Percentiles rank a stretch among this genome's conserved stretches.
Conservation (phyloP, 1,284 basidiomycete species). For the Ganoderma resinaceum region DNA sequence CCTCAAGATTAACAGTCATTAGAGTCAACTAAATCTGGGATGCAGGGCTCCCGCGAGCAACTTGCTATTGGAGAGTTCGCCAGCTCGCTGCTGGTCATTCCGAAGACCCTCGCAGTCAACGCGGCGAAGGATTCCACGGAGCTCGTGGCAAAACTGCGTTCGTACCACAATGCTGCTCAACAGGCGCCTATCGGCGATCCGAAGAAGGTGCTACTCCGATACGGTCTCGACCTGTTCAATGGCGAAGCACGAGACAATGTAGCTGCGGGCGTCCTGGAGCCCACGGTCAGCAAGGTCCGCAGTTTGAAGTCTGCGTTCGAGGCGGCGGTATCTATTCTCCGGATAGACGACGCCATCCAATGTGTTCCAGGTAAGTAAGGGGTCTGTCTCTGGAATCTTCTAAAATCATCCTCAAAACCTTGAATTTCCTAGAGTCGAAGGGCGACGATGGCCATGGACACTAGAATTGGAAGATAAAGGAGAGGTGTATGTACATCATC, state of each 20-base stretch:
- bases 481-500: conserved; percentile 28
- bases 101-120: conserved; percentile 97
- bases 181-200: conserved; percentile 90
- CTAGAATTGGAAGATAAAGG: conserved; percentile 26
- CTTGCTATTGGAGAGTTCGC: conserved; percentile 99
- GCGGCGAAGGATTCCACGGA: conserved; percentile 99
- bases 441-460: conserved; percentile 54
- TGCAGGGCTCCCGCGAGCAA: conserved; percentile 95
- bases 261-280: conserved; percentile 93
- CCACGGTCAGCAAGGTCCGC: conserved; percentile 96
- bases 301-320: conserved; percentile 97
- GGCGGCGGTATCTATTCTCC: conserved; percentile 92
- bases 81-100: conserved; percentile 90
- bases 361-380: conserved; percentile 74
- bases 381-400: neutral
- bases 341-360: conserved; percentile 95
- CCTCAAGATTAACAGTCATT: conserved; percentile 5
- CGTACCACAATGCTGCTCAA: conserved; percentile 98
- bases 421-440: conserved; percentile 65
- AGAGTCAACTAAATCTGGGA: conserved; percentile 19
- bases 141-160: conserved; percentile 94
- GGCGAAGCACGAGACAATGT: conserved; percentile 97
- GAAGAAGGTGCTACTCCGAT: conserved; percentile 94
- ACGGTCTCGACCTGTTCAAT: conserved; percentile 94
- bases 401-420: conserved; percentile 35